Percentiles rank a stretch among this genome's conserved stretches.
phyloP scores from a whole-genome alignment of 306 rosid genomes.

The Rubus parviflorus region DNA sequence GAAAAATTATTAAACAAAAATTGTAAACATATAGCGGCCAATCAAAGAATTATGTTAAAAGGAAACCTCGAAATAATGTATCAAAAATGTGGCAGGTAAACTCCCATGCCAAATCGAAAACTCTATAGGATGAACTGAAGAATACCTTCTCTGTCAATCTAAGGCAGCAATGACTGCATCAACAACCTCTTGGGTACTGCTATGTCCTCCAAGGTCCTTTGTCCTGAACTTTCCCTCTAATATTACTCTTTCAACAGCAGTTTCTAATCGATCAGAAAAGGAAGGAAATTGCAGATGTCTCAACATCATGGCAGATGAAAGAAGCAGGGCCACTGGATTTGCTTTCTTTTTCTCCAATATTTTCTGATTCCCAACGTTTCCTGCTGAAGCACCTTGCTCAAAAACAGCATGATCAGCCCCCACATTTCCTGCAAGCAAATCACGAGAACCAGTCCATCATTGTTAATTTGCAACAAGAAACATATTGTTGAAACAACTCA shows the following conservation, averaged over 20 bases:
- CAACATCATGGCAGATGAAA: slow-evolving; percentile 88
- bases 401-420: slow-evolving; percentile 78
- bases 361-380: slow-evolving; percentile 66
- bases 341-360: slow-evolving; percentile 59
- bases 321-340: slow-evolving; percentile 82
- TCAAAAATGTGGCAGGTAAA: background rate
- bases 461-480: background rate
- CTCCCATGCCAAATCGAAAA: slow-evolving; percentile 16
- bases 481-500: background rate
- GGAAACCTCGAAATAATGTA: background rate
- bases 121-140: background rate
- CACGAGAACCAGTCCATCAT: slow-evolving; percentile 1
- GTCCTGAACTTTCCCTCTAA: slow-evolving; percentile 56
- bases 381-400: slow-evolving; percentile 95
- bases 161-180: slow-evolving; percentile 65
- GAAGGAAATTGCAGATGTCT: slow-evolving; percentile 86
- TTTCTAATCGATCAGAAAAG: slow-evolving; percentile 73
- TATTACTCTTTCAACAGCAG: slow-evolving; percentile 62
- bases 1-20: slow-evolving; percentile 8
- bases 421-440: slow-evolving; percentile 64
- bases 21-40: background rate
- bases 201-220: slow-evolving; percentile 75
- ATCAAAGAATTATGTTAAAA: slow-evolving; percentile 19
- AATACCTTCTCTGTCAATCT: slow-evolving; percentile 34
- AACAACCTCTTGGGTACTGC: slow-evolving; percentile 76